Evolutionary conservation across 192 early-diverging fungal genomes (phyloP), one percentile per base, ranked within the genome.

Genomic region (Coemansia sp.): DNA sequence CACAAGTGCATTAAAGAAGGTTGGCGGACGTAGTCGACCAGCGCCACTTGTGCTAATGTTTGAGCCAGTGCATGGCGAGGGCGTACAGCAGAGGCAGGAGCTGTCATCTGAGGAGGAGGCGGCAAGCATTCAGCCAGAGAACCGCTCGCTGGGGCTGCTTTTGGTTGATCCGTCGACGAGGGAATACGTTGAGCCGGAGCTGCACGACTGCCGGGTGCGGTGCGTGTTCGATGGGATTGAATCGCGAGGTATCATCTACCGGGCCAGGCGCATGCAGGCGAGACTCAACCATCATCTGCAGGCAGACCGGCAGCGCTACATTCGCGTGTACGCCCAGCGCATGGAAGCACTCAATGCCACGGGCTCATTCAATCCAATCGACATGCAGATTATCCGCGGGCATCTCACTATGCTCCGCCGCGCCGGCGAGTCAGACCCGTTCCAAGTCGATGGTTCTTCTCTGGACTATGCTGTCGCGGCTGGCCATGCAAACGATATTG

Each of bases 191-290:
- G 34, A 54, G 49, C 61, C 68, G n/a, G 68, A 70, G 50, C 61
- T 70, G 12, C 68, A 70, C 23, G 61, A 58, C 56, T 54, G 55
- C 19, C 68, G 68, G 38, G 68, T 70, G 49, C 68, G 68, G 24
- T 64, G 68, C 50, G 68, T 70, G 56, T 64, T 70, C 19, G 68
- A 70, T 26, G 41, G 61, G 27, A 56, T 61, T 44, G 68, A 70
- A 32, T 54, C 68, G 19, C 60, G 68, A 21, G 68, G 61, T 31
- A 57, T 70, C 8, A 34, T 70, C 4, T 70, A 70, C 32, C 49
- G 68, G 1, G 68, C 68, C 49, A 57, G 58, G 25, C 68, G 68
- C 27, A 70, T 70, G 68, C 61, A 52, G 56, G 49, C 41, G 27
- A 63, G 54, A 28, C 61, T 70, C n/a, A 30, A 41, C 23, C 38